A percentile compares a stretch with the other conserved stretches of the same genome.
Evolutionary conservation across 2,329 filamentous ascomycete species (phyloP).

Genomic region (Lizonia empirigonia): DNA sequence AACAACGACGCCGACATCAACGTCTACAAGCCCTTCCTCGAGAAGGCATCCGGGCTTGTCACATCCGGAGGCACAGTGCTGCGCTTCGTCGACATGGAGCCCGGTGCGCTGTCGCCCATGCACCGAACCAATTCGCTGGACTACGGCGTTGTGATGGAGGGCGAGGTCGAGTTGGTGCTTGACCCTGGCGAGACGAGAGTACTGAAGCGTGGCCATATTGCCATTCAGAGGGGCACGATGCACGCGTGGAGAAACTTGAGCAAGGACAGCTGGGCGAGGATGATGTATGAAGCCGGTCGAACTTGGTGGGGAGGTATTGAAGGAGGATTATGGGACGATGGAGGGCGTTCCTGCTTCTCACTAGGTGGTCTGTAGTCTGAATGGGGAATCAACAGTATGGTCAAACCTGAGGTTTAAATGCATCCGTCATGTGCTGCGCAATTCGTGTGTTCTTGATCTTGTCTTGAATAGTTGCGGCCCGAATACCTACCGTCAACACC

Average conservation of each 20-base stretch:
- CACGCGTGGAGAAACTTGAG: conserved; percentile 46
- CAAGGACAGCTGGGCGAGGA: conserved; percentile 34
- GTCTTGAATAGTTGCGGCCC: too few species aligned
- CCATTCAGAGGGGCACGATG: conserved; percentile 48
- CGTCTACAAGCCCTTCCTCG: conserved; percentile 53
- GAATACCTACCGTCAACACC: too few species aligned
- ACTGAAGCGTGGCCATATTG: conserved; percentile 45
- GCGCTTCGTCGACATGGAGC: conserved; percentile 45
- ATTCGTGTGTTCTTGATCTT: too few species aligned
- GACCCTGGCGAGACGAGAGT: conserved; percentile 45
- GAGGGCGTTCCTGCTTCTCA: conserved; percentile 37
- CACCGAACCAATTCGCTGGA: conserved; percentile 48
- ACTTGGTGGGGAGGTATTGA: conserved; percentile 30
- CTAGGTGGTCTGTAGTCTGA: conserved; percentile 9
- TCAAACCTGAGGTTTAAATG: neutral
- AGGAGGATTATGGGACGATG: conserved; percentile 41
- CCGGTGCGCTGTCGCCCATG: conserved; percentile 42
- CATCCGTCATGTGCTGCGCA: neutral
- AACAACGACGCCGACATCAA: conserved; percentile 53
- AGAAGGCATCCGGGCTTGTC: conserved; percentile 55
- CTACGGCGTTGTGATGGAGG: conserved; percentile 49
- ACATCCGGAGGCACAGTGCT: conserved; percentile 54
- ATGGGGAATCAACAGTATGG: neutral
- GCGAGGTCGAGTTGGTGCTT: conserved; percentile 45
- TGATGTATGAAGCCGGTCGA: conserved; percentile 41